Evolutionary conservation across 352 stramenopile genomes (phyloP).

Genomic region (Plasmopara halstedii): DNA sequence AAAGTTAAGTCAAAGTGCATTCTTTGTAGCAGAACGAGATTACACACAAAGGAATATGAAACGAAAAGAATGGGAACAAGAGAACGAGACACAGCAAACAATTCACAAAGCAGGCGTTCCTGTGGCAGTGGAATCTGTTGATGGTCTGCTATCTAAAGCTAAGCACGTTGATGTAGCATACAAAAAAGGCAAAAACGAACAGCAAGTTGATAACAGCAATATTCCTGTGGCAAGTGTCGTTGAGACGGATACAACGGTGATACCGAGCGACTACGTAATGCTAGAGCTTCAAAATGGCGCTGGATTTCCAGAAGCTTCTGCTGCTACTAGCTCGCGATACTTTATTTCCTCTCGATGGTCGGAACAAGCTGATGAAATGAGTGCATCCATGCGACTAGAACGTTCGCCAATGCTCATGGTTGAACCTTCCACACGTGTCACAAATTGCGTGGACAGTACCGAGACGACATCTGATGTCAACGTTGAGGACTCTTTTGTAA

Average conservation of each 20-base stretch:
- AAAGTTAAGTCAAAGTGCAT: conserved; percentile 32
- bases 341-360: conserved; percentile 81
- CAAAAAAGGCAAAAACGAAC: conserved; percentile 4
- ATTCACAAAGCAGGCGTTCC: conserved; percentile 7
- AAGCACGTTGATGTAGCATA: conserved; percentile 27
- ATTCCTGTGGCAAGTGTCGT: conserved; percentile 62
- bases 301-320: conserved; percentile 30
- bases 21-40: conserved; percentile 44
- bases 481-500: conserved; percentile 69
- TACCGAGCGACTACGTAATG: conserved; percentile 76
- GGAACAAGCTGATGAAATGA: conserved; percentile 71
- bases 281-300: conserved; percentile 67
- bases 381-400: conserved; percentile 48
- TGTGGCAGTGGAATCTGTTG: conserved; percentile 13
- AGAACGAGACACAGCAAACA: not conserved
- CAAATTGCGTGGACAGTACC: too few species aligned
- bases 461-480: conserved; percentile 12
- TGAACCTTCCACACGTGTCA: conserved; percentile 5
- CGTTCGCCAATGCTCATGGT: conserved; percentile 6
- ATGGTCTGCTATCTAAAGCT: conserved; percentile 5
- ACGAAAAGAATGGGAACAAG: conserved; percentile 2
- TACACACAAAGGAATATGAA: conserved; percentile 27
- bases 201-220: conserved; percentile 12
- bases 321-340: conserved; percentile 46
- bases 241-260: conserved; percentile 19